Evolutionary conservation across 2,329 filamentous ascomycete species (phyloP).

Genomic region (Ophiobolus disseminans): DNA sequence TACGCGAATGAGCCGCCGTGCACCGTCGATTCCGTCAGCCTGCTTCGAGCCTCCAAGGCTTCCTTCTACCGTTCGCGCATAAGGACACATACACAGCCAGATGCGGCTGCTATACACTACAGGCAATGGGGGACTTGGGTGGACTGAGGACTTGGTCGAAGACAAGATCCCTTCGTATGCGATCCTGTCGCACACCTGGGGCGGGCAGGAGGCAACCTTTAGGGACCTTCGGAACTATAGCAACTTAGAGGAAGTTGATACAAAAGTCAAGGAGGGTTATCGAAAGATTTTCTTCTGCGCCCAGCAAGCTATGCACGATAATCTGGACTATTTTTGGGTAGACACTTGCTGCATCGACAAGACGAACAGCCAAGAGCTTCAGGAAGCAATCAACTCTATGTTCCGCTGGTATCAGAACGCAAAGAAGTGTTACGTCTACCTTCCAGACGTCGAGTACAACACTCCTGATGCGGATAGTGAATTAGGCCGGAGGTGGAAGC

Average conservation of each 20-base stretch:
- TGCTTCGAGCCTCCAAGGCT: slow-evolving; percentile 11
- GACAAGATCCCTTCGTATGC: slow-evolving; percentile 12
- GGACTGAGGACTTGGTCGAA: slow-evolving; percentile 3
- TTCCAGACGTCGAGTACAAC: slow-evolving; percentile 14
- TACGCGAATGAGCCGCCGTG: slow-evolving; percentile 7
- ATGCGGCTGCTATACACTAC: slow-evolving; percentile 18
- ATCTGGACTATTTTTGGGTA: slow-evolving; percentile 17
- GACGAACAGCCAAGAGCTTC: slow-evolving; percentile 1
- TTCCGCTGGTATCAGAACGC: slow-evolving; percentile 25
- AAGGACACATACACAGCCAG: slow-evolving; percentile 3
- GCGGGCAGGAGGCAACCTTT: slow-evolving; percentile 2
- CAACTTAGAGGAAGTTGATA: neutral
- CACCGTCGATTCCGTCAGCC: slow-evolving; percentile 11
- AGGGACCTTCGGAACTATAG: neutral
- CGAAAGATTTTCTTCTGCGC: slow-evolving; percentile 22
- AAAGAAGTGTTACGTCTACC: slow-evolving; percentile 23
- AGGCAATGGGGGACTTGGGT: slow-evolving; percentile 13
- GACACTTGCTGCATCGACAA: slow-evolving; percentile 26
- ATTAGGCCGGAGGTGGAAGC: too few relatives aligned
- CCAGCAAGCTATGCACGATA: slow-evolving; percentile 14
- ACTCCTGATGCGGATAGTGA: neutral
- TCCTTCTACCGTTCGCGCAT: slow-evolving; percentile 9
- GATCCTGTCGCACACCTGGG: slow-evolving; percentile 19
- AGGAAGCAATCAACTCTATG: slow-evolving; percentile 23
- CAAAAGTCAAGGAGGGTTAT: slow-evolving; percentile 6